Evolutionary conservation across 768 basidiomycete genomes (phyloP), one percentile per base, ranked within the genome.

Genomic region (Naganishia onofrii): DNA sequence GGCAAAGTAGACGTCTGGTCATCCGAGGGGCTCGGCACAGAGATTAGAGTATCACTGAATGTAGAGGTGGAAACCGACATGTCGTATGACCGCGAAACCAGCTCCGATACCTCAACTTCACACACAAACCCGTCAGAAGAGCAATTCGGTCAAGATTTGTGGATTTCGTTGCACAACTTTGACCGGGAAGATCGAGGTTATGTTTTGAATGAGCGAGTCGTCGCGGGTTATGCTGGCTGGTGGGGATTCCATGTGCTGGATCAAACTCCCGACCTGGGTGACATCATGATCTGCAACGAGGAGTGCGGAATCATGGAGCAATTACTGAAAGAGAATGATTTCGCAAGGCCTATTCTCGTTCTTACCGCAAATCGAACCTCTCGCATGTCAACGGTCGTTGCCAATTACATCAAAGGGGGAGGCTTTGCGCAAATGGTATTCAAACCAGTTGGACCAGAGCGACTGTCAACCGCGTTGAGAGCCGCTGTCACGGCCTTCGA

Each of bases 1-100:
- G 94, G 94, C 55, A 92, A 92, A 75, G 90, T 96, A 46, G 94
- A 96, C 75, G 93, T 97, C 12, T 89, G 89, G 88, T 94, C 92
- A 71, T 88, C 90, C 73, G 93, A 94, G 81, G 90, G 87, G 21
- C 84, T 87, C 44, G 94, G 94, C 31, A 96, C 94, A 1, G 92
- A 94, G 78, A 93, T 96, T 80, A 90, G 90, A 74, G 87, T 95
- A 52, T 86, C 86, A 2, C 91, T 96, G 78, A 85, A 85, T 34
- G 91, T 90, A 34, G 89, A 93, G 71, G 78, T 84, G 15, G 76
- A 83, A 9, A 84, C 87, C 29, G 85, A 83, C 32, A 15, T 21
- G 6, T 44, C 56, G 5, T 34, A 63, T 23, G 70, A 58, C 9
- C 42, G 32, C 15, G 36, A 46, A n/a, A 79, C 78, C 15, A 83